A percentile compares a stretch with the other conserved stretches of the same genome.
Conservation (phyloP, 2,329 filamentous ascomycete species). For the Periconia sp. region DNA sequence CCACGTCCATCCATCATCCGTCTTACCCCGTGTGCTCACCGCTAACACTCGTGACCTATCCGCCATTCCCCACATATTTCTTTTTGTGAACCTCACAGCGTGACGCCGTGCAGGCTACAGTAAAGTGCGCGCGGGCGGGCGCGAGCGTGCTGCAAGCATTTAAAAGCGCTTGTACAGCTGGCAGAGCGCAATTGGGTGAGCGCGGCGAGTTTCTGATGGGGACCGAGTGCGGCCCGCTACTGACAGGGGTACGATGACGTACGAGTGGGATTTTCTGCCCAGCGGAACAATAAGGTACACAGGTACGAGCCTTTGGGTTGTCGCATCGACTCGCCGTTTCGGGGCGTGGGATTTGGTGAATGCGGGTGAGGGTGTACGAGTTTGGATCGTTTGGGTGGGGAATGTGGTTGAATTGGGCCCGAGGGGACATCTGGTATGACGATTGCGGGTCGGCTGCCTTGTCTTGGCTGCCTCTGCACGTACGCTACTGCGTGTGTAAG, state of each 20-base stretch:
- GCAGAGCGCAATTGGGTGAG: constrained; percentile 35
- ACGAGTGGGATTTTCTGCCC: constrained; percentile 10
- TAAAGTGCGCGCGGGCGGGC: constrained; percentile 6
- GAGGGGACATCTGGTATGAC: too few species aligned
- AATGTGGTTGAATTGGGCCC: too few species aligned
- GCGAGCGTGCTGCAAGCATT: constrained; percentile 6
- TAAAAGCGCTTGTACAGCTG: constrained; percentile 41
- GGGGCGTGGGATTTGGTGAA: too few species aligned
- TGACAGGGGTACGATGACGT: constrained; percentile 6
- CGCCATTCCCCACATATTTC: constrained; percentile 17
- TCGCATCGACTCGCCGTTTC: too few species aligned
- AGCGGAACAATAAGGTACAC: constrained; percentile 29
- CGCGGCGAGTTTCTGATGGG: constrained; percentile 20
- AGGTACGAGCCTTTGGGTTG: background rate
- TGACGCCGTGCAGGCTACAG: too few species aligned
- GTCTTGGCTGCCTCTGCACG: too few species aligned
- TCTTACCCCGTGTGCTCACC: background rate
- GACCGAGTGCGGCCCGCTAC: constrained; percentile 25
- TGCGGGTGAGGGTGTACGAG: too few species aligned
- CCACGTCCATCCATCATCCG: too few species aligned
- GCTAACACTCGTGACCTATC: constrained; percentile 16
- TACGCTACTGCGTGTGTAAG: too few species aligned
- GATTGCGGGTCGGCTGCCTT: too few species aligned
- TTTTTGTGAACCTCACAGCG: constrained; percentile 15
- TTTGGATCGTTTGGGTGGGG: too few species aligned